These are phyloP conservation scores for Syncephalastrum racemosum DNA, from an alignment of 371 early-diverging fungal species.

Conservation along the genomic window DNA sequence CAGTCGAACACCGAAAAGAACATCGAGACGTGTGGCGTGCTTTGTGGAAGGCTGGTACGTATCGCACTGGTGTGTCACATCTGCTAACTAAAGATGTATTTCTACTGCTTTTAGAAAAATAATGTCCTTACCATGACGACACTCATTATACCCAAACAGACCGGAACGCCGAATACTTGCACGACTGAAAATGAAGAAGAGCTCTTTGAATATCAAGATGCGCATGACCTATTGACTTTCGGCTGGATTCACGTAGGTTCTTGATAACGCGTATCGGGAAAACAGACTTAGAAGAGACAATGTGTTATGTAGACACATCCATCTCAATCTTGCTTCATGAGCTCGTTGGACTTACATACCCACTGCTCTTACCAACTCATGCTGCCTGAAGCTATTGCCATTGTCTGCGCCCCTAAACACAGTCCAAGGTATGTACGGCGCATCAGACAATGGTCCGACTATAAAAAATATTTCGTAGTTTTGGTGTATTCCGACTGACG, in stretches of 20 bases:
- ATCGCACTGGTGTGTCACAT: not conserved
- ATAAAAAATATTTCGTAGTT: slow-evolving; percentile 29
- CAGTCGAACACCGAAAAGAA: slow-evolving; percentile 72
- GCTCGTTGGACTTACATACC: slow-evolving; percentile 90
- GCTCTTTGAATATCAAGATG: slow-evolving; percentile 73
- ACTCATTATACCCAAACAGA: slow-evolving; percentile 88
- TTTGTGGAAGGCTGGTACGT: slow-evolving; percentile 74
- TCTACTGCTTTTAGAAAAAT: slow-evolving; percentile 42
- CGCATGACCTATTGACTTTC: slow-evolving; percentile 77
- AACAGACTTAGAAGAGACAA: not conserved
- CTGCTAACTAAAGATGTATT: not conserved
- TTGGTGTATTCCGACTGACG: slow-evolving; percentile 87
- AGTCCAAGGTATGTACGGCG: slow-evolving; percentile 56
- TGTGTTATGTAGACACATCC: slow-evolving; percentile 76
- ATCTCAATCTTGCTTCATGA: slow-evolving; percentile 91
- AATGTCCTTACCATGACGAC: slow-evolving; percentile 75
- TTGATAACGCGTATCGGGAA: not conserved
- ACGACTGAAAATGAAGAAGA: slow-evolving; percentile 88
- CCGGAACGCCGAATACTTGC: slow-evolving; percentile 86
- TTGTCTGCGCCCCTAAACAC: slow-evolving; percentile 84
- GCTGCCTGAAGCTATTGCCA: slow-evolving; percentile 93
- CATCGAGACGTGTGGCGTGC: slow-evolving; percentile 90
- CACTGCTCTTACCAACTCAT: slow-evolving; percentile 91
- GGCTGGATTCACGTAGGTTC: slow-evolving; percentile 88
- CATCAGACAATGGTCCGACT: not conserved